Base-by-base conservation (phyloP, 495 filamentous ascomycete species). In the Penicillium arizonense region DNA sequence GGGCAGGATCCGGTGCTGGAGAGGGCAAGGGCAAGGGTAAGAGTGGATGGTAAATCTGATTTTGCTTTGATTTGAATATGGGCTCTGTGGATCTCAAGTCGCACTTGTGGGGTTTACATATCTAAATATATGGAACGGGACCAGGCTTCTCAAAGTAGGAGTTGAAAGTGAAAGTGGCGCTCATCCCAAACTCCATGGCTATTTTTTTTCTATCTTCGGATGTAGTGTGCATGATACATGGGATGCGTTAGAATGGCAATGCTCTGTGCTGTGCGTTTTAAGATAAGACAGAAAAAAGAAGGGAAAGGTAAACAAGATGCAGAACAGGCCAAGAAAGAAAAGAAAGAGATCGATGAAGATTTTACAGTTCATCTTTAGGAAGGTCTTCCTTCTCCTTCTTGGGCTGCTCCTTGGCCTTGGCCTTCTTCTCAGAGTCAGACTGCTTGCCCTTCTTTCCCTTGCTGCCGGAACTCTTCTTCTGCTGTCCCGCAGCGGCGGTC, bases 401-500 rank as follows among this genome's bases (percentile, higher is more conserved):
- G 26, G 53, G 37, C 52, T 61, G 42, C 30, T 61, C 58, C 47
- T 60, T 57, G 42, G 52, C 53, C 47, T 65, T 58, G n/a, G 30
- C 55, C 52, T 63, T 60, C 58, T 76, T 69, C 59, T 81, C 79
- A 38, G 73, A 75, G 56, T 78, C 77, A 50, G 57, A 33, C 45
- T 60, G 36, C 53, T 72, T 69, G 20, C 64, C 70, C 33, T 76
- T 68, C 39, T 65, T 64, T 56, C 74, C 63, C 60, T 78, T 78
- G 56, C 76, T 77, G 45, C 65, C 69, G 56, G 56, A 69, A 53
- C 67, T 70, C 68, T 82, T 84, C 73, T 80, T 83, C 56, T 74
- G 66, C 37, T 68, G 58, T 54, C 81, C 75, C 16, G 68, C 60
- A 3, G 67, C 66, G 18, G 65, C 67, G 8, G 68, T 71, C 72